These are phyloP conservation scores for Curvularia eragrostidis DNA, from an alignment of 2,329 filamentous ascomycete species.

Conservation along the genomic window DNA sequence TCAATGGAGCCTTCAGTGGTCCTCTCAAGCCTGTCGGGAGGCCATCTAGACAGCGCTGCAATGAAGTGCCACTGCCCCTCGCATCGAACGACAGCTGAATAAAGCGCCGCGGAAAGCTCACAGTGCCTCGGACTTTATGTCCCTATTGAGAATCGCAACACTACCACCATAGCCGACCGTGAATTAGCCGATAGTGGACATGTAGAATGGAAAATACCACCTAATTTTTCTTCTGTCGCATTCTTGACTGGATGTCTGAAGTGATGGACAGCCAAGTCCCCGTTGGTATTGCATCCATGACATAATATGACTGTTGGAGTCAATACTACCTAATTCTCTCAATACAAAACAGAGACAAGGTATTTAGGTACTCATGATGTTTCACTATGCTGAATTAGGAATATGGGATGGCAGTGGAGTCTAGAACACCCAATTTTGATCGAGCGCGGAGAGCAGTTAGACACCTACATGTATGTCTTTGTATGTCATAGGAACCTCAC, in stretches of 20 bases:
- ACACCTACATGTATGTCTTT: conserved; percentile 46
- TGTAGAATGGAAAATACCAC: neutral
- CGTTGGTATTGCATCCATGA: too few species aligned
- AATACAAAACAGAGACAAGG: neutral
- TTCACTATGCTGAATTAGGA: neutral
- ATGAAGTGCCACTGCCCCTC: neutral
- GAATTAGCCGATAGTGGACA: neutral
- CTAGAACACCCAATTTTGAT: neutral
- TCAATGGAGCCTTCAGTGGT: conserved; percentile 58
- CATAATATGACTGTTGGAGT: neutral
- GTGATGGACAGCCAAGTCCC: neutral
- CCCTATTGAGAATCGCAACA: neutral
- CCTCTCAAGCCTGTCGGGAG: neutral
- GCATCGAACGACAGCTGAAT: neutral
- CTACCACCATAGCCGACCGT: neutral
- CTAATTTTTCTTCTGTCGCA: neutral
- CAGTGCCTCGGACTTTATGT: neutral
- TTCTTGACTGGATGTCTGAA: neutral
- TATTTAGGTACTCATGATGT: neutral
- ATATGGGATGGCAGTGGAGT: neutral
- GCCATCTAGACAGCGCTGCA: neutral
- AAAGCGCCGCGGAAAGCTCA: neutral
- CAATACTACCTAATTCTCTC: too few species aligned
- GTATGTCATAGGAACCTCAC: conserved; percentile 67
- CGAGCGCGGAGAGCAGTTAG: neutral